Base-by-base conservation (phyloP, 148 eudicot species). In the Selenicereus undatus region DNA sequence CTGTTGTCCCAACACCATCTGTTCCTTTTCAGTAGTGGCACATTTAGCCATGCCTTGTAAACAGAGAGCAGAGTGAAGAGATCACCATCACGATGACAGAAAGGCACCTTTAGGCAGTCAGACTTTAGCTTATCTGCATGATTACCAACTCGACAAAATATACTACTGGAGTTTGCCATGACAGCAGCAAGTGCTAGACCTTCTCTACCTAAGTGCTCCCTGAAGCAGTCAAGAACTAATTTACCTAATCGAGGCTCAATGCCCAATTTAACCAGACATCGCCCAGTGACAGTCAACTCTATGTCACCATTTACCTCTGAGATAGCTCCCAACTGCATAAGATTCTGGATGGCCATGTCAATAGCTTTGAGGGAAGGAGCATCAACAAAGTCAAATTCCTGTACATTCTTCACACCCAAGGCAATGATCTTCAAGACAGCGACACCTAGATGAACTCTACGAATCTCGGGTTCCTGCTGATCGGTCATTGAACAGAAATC, bases 101-200 rank as follows among this genome's bases (percentile, higher is more conserved):
- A 96, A 80, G 90, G 87, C 86, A 96, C 91, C 88, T 96, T 96
- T 52, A 85, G 89, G 85, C 97, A 78, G 84, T 96, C 99, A 73
- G 98, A 92, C 87, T 91, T 96, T 11, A 78, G 83, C 84, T 93
- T 96, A 20, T 92, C 91, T 81, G 85, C 88, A 60, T 81, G 88
- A 24, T 87, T 89, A 75, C 99, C 99, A 60, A 96, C 90, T 87
- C 99, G 88, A 78, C 98, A 96, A 82, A 93, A 96, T 71, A 96
- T 91, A 83, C 93, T 92, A 77, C 89, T 89, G 43, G 95, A 82
- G 88, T 93, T 93, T 73, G 99, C 89, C 99, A 96, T 88, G 58
- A 96, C 90, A 54, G 99, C 95, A 70, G 99, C 98, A 84, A 96
- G 94, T 77, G 86, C 94, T 84, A 96, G 82, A 54, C 99, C 99